phyloP scores from a whole-genome alignment of 2,329 filamentous ascomycete species.

The Tolypocladium tropicale region DNA sequence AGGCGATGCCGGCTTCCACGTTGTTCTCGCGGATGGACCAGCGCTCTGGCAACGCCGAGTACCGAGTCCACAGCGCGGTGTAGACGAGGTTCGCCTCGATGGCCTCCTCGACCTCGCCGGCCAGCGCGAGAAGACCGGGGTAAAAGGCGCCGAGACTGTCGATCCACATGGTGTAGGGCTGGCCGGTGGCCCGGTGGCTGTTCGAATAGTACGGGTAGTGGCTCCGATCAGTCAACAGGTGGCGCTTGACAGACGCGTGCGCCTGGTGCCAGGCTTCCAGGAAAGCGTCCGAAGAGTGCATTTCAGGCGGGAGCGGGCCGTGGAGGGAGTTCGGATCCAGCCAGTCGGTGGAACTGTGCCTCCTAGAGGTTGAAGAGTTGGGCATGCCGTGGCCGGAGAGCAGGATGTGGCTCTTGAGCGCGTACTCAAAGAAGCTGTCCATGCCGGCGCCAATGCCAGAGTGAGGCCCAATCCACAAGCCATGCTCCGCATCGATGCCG shows the following conservation, averaged over 20 bases:
- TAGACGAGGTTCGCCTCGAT: slow-evolving; percentile 83
- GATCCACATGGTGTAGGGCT: slow-evolving; percentile 84
- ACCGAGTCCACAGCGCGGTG: slow-evolving; percentile 88
- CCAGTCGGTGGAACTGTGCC: slow-evolving; percentile 32
- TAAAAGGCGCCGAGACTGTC: slow-evolving; percentile 95
- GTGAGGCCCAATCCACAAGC: slow-evolving; percentile 78
- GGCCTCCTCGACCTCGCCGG: slow-evolving; percentile 84
- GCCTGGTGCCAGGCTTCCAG: slow-evolving; percentile 75
- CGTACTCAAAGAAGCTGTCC: slow-evolving; percentile 98
- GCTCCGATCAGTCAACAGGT: slow-evolving; percentile 68
- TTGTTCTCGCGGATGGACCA: slow-evolving; percentile 81
- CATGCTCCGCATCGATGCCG: slow-evolving; percentile 85
- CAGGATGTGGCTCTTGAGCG: slow-evolving; percentile 85
- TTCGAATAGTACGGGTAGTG: slow-evolving; percentile 92
- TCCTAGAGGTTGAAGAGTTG: slow-evolving; percentile 32
- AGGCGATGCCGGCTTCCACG: slow-evolving; percentile 77
- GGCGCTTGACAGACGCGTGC: slow-evolving; percentile 77
- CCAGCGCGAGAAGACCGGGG: slow-evolving; percentile 74
- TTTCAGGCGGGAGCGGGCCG: slow-evolving; percentile 47
- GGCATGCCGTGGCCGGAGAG: slow-evolving; percentile 63
- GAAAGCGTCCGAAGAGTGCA: slow-evolving; percentile 69
- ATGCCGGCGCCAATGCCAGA: slow-evolving; percentile 95
- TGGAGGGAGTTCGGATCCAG: slow-evolving; percentile 56
- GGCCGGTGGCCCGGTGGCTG: slow-evolving; percentile 78
- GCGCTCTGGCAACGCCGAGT: slow-evolving; percentile 85